phyloP scores from a whole-genome alignment of 257 asterid species.

The Plectranthus barbatus region DNA sequence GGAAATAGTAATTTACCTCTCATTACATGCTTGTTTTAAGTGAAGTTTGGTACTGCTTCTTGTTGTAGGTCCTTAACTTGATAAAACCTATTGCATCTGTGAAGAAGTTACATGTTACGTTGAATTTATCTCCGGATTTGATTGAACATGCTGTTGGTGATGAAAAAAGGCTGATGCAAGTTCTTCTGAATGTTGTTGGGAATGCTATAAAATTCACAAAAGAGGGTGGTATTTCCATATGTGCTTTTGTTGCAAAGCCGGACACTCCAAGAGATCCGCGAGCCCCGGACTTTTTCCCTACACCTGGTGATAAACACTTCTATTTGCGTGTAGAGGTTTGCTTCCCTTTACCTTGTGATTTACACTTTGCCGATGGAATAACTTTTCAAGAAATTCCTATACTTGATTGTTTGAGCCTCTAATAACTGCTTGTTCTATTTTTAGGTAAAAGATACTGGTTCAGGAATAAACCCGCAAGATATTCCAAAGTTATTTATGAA shows the following conservation, averaged over 20 bases:
- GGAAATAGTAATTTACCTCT: neutral
- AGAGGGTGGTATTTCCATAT: slow-evolving; percentile 73
- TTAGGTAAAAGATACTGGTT: slow-evolving; percentile 94
- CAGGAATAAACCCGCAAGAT: slow-evolving; percentile 82
- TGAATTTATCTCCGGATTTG: slow-evolving; percentile 68
- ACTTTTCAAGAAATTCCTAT: neutral
- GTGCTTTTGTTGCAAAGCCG: slow-evolving; percentile 73
- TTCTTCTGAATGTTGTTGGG: slow-evolving; percentile 75
- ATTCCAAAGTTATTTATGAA: slow-evolving; percentile 78
- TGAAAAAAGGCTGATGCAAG: slow-evolving; percentile 88
- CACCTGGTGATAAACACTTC: slow-evolving; percentile 72
- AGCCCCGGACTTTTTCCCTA: slow-evolving; percentile 70
- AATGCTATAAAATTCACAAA: slow-evolving; percentile 94
- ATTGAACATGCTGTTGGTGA: slow-evolving; percentile 82
- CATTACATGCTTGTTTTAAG: slow-evolving; percentile 10
- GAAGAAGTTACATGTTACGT: slow-evolving; percentile 56
- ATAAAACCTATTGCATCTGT: slow-evolving; percentile 88
- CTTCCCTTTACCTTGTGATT: neutral
- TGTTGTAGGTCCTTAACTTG: slow-evolving; percentile 56
- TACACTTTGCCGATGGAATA: neutral
- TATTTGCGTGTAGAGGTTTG: slow-evolving; percentile 85
- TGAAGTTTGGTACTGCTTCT: slow-evolving; percentile 18
- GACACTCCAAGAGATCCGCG: slow-evolving; percentile 71
- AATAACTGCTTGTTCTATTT: slow-evolving; percentile 2
- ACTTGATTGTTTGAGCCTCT: neutral